A percentile compares a stretch with the other conserved stretches of the same genome.
Evolutionary conservation across 345 rosid genomes (phyloP).

Genomic region (Moricandia moricandioides): DNA sequence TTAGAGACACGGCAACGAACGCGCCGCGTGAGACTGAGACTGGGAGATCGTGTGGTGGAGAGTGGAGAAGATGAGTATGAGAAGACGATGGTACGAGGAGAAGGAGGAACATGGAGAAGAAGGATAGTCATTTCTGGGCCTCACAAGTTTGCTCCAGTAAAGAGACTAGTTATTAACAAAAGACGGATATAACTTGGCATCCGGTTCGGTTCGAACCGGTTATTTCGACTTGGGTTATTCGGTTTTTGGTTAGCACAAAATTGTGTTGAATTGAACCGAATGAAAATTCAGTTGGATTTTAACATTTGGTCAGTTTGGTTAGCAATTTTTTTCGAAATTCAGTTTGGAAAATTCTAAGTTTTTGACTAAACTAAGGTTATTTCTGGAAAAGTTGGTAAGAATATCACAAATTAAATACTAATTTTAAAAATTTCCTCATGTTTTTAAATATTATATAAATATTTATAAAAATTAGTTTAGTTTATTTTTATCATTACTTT

Average conservation of each 20-base stretch:
- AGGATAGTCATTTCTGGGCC: conserved; percentile 31
- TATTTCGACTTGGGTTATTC: too few relatives aligned
- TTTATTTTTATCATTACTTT: too few relatives aligned
- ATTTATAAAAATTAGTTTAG: too few relatives aligned
- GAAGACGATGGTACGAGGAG: conserved; percentile 4
- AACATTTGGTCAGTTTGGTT: too few relatives aligned
- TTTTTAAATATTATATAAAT: too few relatives aligned
- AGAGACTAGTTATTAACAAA: background rate
- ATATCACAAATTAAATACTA: too few relatives aligned
- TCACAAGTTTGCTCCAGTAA: background rate
- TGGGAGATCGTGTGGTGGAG: background rate
- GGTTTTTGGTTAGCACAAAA: background rate
- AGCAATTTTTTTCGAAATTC: too few relatives aligned
- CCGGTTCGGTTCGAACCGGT: background rate
- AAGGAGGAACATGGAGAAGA: conserved; percentile 14
- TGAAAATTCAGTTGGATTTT: too few relatives aligned
- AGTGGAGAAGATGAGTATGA: conserved; percentile 18
- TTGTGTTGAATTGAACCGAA: background rate
- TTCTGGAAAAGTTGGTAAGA: too few relatives aligned
- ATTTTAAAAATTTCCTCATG: too few relatives aligned
- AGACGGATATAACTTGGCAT: background rate
- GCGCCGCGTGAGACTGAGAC: background rate
- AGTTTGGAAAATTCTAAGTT: too few relatives aligned
- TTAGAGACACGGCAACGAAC: conserved; percentile 23
- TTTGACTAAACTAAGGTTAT: too few relatives aligned